These are phyloP conservation scores for Amanita exitialis DNA, from an alignment of 768 basidiomycete species.

Conservation along the genomic window DNA sequence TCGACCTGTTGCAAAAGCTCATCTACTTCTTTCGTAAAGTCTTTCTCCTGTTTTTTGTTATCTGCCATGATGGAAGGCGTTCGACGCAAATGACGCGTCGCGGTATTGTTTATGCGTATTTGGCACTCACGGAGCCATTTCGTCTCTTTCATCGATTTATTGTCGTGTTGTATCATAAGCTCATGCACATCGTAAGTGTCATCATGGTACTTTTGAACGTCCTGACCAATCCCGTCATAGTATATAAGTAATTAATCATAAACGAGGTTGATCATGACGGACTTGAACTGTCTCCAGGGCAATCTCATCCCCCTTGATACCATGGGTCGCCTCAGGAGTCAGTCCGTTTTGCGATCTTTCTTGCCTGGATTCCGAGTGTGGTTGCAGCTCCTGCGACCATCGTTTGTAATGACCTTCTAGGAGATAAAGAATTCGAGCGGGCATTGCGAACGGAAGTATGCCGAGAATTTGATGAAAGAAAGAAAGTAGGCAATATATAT, in stretches of 20 bases:
- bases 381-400: constrained; percentile 5
- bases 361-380: constrained; percentile 9
- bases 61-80: constrained; percentile 57
- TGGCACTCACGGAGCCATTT: constrained; percentile 5
- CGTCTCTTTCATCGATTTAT: not conserved
- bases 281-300: constrained; percentile 35
- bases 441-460: constrained; percentile 38
- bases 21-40: constrained; percentile 80
- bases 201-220: constrained; percentile 17
- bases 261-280: constrained; percentile 32
- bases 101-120: constrained; percentile 36
- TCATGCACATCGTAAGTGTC: constrained; percentile 19
- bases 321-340: not conserved
- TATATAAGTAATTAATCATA: constrained; percentile 25
- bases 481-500: constrained; percentile 32
- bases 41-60: constrained; percentile 77
- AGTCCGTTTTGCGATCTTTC: constrained; percentile 8
- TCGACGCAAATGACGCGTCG: constrained; percentile 52
- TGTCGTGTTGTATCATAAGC: constrained; percentile 13
- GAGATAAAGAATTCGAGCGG: constrained; percentile 26
- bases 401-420: not conserved
- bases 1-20: constrained; percentile 60
- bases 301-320: constrained; percentile 15
- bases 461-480: constrained; percentile 38
- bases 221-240: constrained; percentile 26